Evolutionary conservation across 371 early-diverging fungal genomes (phyloP), one percentile per base, ranked within the genome.

Genomic region (Syncephalastrum sp.): DNA sequence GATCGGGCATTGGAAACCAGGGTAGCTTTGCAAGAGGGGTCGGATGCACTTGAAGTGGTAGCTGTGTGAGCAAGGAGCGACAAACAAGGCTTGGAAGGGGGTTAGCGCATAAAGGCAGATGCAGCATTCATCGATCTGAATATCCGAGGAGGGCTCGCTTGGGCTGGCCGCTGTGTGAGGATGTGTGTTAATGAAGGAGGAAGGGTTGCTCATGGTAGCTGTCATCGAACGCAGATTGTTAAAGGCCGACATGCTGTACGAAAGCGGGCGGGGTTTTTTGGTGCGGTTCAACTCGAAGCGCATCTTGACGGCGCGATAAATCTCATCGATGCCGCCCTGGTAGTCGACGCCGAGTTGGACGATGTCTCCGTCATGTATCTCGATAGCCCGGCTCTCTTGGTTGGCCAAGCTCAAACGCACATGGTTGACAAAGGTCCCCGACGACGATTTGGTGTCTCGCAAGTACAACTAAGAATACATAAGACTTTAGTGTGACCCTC

Each of bases 351-450:
- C 98, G 47, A 98, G 85, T 67, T 95, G 95, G 23, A 98, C 70
- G 23, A 94, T 78, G 70, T 98, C 97, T 15, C 93, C 93, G 74
- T 96, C 94, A 62, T 89, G 84, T 51, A 98, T 68, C 41, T 82
- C 86, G 17, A 84, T 85, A 24, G 95, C 88, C 51, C 82, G 67
- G 50, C 92, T 91, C 64, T 95, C 95, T 53, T 89, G 88, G 12
- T 89, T 89, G 5, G 96, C 89, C 12, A 94, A 86, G 47, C 91
- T 87, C 17, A 98, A 71, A 4, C 98, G 79, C 63, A 92, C 83
- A 69, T 92, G 91, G 79, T 98, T 98, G 45, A 97, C 73, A 67
- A 97, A 98, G 13, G 98, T 98, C 16, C 98, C 98, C 17, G 95
- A 94, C 6, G 95, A 95, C 50, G 92, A 92, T 56, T 91, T 93